Conservation (phyloP, 1,284 basidiomycete genomes). For the Stereum hirsutum region DNA sequence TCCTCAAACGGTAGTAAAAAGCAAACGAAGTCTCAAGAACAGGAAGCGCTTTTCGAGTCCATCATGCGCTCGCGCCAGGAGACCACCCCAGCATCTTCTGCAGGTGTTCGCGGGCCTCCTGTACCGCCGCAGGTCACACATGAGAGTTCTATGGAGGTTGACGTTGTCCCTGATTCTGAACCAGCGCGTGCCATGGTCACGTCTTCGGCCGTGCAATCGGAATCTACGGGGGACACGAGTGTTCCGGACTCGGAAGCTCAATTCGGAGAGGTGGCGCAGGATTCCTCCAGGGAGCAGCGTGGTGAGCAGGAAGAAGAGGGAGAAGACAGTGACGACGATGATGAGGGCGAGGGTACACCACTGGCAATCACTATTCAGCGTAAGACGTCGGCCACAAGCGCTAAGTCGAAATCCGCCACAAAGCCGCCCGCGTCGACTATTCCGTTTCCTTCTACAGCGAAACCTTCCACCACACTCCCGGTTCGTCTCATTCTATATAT, state of each 20-base stretch:
- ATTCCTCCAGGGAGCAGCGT: not conserved
- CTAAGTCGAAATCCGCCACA: too few species aligned
- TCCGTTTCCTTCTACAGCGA: too few species aligned
- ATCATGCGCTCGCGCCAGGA: too few species aligned
- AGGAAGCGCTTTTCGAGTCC: too few species aligned
- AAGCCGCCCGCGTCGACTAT: too few species aligned
- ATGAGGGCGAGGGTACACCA: too few species aligned
- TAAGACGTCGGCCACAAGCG: not conserved
- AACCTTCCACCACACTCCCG: too few species aligned
- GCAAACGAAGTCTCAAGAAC: too few species aligned
- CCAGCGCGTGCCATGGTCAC: constrained; percentile 6
- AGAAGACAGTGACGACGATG: constrained; percentile 26
- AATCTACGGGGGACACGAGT: not conserved
- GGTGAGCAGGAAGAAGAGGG: constrained; percentile 14
- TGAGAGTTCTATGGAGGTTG: too few species aligned
- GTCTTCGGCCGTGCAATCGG: constrained; percentile 1
- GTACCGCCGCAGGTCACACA: not conserved
- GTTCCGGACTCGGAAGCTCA: constrained; percentile 2
- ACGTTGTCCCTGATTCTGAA: constrained; percentile 43
- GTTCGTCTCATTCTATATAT: too few species aligned
- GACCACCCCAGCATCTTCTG: too few species aligned
- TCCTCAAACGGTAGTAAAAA: too few species aligned
- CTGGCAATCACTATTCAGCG: not conserved
- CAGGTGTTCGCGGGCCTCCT: not conserved
- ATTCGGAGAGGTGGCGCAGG: constrained; percentile 14